phyloP scores from a whole-genome alignment of 176 grass and related monocot genomes.

The Bolboschoenus planiculmis region DNA sequence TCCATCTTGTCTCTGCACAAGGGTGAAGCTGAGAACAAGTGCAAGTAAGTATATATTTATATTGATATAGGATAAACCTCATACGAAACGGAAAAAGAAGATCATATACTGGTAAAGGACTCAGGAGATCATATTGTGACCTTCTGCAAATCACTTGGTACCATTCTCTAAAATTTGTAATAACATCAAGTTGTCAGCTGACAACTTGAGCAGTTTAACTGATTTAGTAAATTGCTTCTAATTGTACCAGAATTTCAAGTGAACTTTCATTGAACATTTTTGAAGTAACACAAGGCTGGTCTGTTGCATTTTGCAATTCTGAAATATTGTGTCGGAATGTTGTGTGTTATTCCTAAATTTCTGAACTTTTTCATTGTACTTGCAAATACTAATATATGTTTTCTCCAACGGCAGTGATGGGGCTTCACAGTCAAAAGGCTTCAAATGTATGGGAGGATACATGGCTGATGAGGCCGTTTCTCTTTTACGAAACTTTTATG shows the following conservation, averaged over 20 bases:
- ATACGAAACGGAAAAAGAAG: neutral
- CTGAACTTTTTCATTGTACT: neutral
- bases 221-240: neutral
- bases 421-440: conserved; percentile 41
- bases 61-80: neutral
- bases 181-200: neutral
- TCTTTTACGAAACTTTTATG: conserved; percentile 82
- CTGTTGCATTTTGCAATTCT: neutral
- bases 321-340: neutral
- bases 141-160: neutral
- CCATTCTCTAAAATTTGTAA: neutral
- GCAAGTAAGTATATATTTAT: conserved; percentile 2
- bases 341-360: neutral
- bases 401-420: conserved; percentile 27
- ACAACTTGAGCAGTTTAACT: neutral
- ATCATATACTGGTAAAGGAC: neutral
- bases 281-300: neutral
- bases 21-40: conserved; percentile 31
- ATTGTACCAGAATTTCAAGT: neutral
- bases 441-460: conserved; percentile 63
- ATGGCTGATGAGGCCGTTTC: conserved; percentile 78
- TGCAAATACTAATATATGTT: neutral
- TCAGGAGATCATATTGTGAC: neutral
- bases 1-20: conserved; percentile 77
- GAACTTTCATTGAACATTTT: neutral